Base-by-base conservation (phyloP, 2,329 filamentous ascomycete genomes). In the Blastomyces emzantsi region DNA sequence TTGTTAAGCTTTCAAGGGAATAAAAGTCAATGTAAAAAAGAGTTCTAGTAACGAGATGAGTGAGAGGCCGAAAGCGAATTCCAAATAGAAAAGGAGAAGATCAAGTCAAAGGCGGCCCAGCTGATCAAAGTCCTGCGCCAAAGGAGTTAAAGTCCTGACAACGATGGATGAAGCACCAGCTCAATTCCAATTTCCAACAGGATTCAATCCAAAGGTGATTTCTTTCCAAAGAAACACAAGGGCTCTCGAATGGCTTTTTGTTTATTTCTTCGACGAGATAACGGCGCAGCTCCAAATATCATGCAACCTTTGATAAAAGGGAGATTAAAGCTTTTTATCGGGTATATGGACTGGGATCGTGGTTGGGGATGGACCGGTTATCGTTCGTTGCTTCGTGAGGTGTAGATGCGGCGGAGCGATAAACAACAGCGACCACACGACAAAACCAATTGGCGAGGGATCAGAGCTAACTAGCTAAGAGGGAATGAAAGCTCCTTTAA, bases 21-120 rank as follows among this genome's bases (percentile, higher is more conserved):
- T 2, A 13, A 64, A 66, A 39, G 49, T 65, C 64, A 65, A 56
- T 61, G n/a, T 9, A 28, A 63, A 67, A 68, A 66, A 63, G 65
- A 33, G 15, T 33, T n/a, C 45, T 22, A 47, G 19, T 43, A n/a
- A 43, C 36, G 22, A 59, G 13, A 22, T 47, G 39, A 17, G 15
- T 60, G 25, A 60, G 41, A 7, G 33, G 3, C 25, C 19, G 13
- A n/a, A 36, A 28, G 43, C 8, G 56, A 15, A 45, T 25, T 6
- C 51, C 25, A 28, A n/a, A 36, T 33, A 36, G 2, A 55, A 36
- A 55, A 19, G 15, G 8, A 2, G 17, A 55, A 55, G 28, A 33
- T 55, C 2, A 55, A 19, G 30, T 51, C 22, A 51, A 51, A 7
- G 22, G 22, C 22, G 22, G 22, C 9, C 49, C 22, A 51, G 22